These are phyloP conservation scores for Quercus dentata DNA, from an alignment of 306 rosid species.

Conservation along the genomic window DNA sequence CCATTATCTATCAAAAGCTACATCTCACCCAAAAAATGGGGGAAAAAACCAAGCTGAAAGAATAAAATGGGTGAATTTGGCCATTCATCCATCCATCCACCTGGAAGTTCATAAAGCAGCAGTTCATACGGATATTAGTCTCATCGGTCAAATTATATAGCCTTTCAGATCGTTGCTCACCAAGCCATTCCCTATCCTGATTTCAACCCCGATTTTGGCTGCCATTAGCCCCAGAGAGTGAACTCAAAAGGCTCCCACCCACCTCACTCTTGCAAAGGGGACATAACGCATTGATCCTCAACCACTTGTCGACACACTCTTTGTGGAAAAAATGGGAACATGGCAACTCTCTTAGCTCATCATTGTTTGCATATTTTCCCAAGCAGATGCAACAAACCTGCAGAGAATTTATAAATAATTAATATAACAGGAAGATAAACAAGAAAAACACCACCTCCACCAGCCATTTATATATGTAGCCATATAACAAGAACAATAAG, in stretches of 20 bases:
- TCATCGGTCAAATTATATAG: neutral
- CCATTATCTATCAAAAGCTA: neutral
- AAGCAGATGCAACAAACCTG: constrained; percentile 96
- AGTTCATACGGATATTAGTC: neutral
- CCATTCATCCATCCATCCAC: constrained; percentile 6
- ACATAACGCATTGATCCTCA: constrained; percentile 82
- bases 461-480: neutral
- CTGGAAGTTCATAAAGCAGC: neutral
- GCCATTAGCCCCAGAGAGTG: constrained; percentile 38
- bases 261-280: constrained; percentile 93
- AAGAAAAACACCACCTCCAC: constrained; percentile 9
- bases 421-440: neutral
- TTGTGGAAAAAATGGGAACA: constrained; percentile 94
- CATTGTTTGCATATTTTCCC: constrained; percentile 80
- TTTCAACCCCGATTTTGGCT: constrained; percentile 44
- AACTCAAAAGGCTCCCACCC: constrained; percentile 42
- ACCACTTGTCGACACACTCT: constrained; percentile 94
- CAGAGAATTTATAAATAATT: constrained; percentile 19
- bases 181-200: constrained; percentile 28
- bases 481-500: neutral
- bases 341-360: constrained; percentile 84
- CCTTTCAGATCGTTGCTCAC: neutral
- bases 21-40: neutral
- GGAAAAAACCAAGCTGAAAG: neutral
- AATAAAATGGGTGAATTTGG: constrained; percentile 4